Percentiles rank a stretch among this genome's conserved stretches.
These are phyloP conservation scores for Fraxinus albicans DNA, from an alignment of 305 asterid genomes.

Conservation along the genomic window DNA sequence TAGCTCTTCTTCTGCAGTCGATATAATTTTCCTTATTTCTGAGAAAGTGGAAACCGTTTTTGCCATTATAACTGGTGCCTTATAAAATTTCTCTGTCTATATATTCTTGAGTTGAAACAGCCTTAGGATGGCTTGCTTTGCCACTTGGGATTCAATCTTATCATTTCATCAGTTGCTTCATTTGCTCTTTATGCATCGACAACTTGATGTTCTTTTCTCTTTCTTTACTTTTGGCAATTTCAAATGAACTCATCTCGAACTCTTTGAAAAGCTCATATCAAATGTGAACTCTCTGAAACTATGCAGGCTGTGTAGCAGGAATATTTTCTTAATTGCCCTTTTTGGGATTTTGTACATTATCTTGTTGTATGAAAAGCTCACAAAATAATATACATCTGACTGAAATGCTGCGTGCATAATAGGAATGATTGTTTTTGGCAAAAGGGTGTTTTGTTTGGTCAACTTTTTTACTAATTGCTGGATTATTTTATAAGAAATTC, in stretches of 20 bases:
- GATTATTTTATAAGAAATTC: neutral
- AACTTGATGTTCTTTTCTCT: neutral
- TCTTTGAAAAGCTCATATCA: neutral
- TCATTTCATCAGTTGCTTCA: neutral
- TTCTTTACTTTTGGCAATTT: neutral
- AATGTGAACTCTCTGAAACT: neutral
- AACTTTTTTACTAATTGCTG: conserved; percentile 19
- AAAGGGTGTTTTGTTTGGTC: conserved; percentile 23
- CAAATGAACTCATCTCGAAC: neutral
- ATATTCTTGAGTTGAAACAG: neutral
- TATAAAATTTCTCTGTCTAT: neutral
- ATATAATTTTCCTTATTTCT: too few relatives aligned
- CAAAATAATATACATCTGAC: conserved; percentile 3
- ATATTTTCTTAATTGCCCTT: neutral
- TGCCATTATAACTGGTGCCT: neutral
- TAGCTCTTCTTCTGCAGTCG: too few relatives aligned
- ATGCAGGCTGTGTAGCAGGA: neutral
- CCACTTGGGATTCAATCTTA: neutral
- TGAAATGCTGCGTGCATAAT: conserved; percentile 32
- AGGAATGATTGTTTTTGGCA: conserved; percentile 23
- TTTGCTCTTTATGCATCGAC: neutral
- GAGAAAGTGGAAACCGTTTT: too few relatives aligned
- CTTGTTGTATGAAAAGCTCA: conserved; percentile 25
- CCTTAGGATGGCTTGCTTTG: neutral
- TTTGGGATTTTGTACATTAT: conserved; percentile 13